phyloP scores from a whole-genome alignment of 805 yeast species.

The Wickerhamomyces sydowiorum region DNA sequence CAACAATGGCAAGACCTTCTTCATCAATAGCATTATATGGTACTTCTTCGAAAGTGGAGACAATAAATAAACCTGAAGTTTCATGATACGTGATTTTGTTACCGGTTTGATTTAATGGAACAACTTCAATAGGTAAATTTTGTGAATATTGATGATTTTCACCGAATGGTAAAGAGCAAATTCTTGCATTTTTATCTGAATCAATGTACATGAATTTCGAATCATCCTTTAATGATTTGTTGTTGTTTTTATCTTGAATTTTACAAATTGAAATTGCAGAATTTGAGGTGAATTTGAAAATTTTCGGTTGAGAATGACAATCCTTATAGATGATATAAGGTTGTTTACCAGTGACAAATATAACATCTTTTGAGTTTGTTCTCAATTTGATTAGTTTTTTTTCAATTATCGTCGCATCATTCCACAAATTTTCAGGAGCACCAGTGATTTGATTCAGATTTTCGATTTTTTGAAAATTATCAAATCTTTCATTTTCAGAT shows the following conservation, averaged over 20 bases:
- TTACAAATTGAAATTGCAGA: conserved; percentile 64
- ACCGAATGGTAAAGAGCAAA: conserved; percentile 30
- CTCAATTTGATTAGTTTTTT: conserved; percentile 57
- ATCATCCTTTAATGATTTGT: conserved; percentile 10
- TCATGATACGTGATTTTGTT: conserved; percentile 68
- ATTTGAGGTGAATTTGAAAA: conserved; percentile 59
- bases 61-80: conserved; percentile 51
- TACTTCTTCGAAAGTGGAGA: conserved; percentile 53
- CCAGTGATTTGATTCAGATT: conserved; percentile 51
- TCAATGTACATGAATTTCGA: conserved; percentile 61
- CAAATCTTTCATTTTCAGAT: conserved; percentile 26
- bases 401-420: conserved; percentile 55
- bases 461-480: conserved; percentile 37
- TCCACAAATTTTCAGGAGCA: conserved; percentile 74
- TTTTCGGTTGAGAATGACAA: conserved; percentile 54
- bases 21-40: conserved; percentile 69
- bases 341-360: conserved; percentile 68
- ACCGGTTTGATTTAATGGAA: conserved; percentile 53
- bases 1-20: conserved; percentile 61
- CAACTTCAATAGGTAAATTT: conserved; percentile 51
- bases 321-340: conserved; percentile 68
- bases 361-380: conserved; percentile 50
- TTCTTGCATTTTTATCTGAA: conserved; percentile 60
- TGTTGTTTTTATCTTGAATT: conserved; percentile 22
- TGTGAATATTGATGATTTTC: conserved; percentile 48